A percentile compares a stretch with the other conserved stretches of the same genome.
These are phyloP conservation scores for Atkinsonella texensis DNA, from an alignment of 2,329 filamentous ascomycete species.

Conservation along the genomic window DNA sequence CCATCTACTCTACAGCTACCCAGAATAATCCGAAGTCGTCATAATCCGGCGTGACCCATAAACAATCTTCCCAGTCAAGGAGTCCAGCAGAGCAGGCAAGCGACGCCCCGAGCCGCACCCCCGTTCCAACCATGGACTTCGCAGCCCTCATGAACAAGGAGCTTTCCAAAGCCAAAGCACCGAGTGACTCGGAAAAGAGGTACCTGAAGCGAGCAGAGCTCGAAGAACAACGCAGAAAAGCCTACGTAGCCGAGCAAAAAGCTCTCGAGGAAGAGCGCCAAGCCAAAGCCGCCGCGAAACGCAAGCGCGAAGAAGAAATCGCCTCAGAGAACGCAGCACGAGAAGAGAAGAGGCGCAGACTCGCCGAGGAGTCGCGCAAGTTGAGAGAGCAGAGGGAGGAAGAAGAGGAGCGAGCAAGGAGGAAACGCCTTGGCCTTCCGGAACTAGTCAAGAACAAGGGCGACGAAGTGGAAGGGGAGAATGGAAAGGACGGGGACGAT, in stretches of 20 bases:
- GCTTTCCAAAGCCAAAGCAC: conserved; percentile 67
- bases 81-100: too few relatives aligned
- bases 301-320: conserved; percentile 80
- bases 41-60: too few relatives aligned
- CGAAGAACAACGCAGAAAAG: conserved; percentile 68
- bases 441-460: conserved; percentile 42
- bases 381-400: conserved; percentile 61
- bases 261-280: conserved; percentile 59
- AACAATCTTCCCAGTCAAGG: too few relatives aligned
- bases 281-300: conserved; percentile 62
- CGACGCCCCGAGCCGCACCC: background rate
- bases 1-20: too few relatives aligned
- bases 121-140: conserved; percentile 66
- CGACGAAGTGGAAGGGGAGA: conserved; percentile 31
- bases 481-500: conserved; percentile 42
- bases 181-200: conserved; percentile 45
- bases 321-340: conserved; percentile 54
- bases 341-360: conserved; percentile 67
- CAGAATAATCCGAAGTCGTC: too few relatives aligned
- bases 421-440: conserved; percentile 70
- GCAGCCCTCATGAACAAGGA: conserved; percentile 86
- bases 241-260: conserved; percentile 73
- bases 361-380: conserved; percentile 69
- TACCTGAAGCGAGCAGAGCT: conserved; percentile 77
- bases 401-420: conserved; percentile 57